Evolutionary conservation across 73 alveolate genomes (phyloP).

Genomic region (Blepharisma stoltei): DNA sequence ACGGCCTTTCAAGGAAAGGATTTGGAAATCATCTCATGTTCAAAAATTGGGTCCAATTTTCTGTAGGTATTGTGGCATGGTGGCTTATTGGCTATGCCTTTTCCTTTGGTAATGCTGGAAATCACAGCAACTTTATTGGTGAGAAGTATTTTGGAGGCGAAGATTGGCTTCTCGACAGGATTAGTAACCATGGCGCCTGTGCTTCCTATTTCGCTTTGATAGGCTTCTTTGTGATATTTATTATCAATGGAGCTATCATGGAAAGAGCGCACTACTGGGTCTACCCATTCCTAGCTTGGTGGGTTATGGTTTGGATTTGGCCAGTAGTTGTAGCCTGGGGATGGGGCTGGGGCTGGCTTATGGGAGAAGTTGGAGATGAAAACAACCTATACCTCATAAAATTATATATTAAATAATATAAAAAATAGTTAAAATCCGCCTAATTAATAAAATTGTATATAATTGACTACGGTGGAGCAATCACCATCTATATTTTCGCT

Average conservation of each 20-base stretch:
- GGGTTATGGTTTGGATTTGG: constrained; percentile 6
- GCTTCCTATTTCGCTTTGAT: background rate
- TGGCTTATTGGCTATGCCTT: constrained; percentile 27
- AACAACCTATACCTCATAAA: too few species aligned
- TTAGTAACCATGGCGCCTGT: background rate
- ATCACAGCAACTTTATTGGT: constrained; percentile 14
- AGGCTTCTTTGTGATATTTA: constrained; percentile 7
- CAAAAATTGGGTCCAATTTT: constrained; percentile 22
- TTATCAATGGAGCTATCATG: background rate
- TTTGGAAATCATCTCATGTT: constrained; percentile 4
- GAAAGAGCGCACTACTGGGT: background rate
- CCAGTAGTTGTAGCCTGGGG: constrained; percentile 21
- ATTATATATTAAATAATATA: too few species aligned
- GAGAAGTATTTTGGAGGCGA: constrained; percentile 25
- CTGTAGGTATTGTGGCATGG: background rate
- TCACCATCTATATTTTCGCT: constrained; percentile 12
- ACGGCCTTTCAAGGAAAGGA: constrained; percentile 9
- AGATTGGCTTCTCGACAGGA: background rate
- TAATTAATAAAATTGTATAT: too few species aligned
- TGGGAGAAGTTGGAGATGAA: background rate
- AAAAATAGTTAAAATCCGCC: too few species aligned
- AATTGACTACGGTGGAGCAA: constrained; percentile 5
- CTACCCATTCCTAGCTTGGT: background rate
- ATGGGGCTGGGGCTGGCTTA: constrained; percentile 29
- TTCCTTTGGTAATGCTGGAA: constrained; percentile 6